Base-by-base conservation (phyloP, 2,329 filamentous ascomycete genomes). In the Pseudopithomyces maydicus region DNA sequence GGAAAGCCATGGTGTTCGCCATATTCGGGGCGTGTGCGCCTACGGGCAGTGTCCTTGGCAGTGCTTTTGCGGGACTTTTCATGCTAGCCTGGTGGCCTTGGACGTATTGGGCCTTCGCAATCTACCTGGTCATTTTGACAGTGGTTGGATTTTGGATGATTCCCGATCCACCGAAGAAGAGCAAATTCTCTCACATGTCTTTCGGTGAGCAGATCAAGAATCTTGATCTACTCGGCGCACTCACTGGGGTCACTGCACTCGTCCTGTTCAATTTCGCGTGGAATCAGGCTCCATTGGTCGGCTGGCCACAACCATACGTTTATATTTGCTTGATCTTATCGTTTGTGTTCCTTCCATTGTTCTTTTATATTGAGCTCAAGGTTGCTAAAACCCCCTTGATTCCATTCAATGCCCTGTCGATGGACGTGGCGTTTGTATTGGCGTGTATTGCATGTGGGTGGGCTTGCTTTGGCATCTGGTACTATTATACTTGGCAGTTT, bases 211-310 rank as follows among this genome's bases (percentile, higher is more conserved):
- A 58, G 53, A 65, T 75, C 56, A 57, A 58, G 51, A 69, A 76
- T 29, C 66, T 81, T 5, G 81, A 83, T 54, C 61, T 78, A 19
- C 64, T 79, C 6, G 83, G 82, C 11, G 78, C 78, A 6, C 56
- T 75, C 3, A 73, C 78, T 3, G 86, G 87, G 1, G 78, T 89
- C 17, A 75, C 78, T 0, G 82, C 81, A 0, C 75, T 90, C 22
- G 78, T 88, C 0, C 76, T 90, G 17, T 80, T 90, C 73, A 89
- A 88, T 68, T 85, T 90, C 63, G 84, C 86, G 0, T 89, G 85
- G 85, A 89, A 88, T 56, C 86, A 90, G 66, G 86, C 84, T 0
- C 81, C 85, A 0, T 77, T 84, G 0, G 82, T 80, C 1, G 85
- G 85, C 1, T 90, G 87, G 87, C 62, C 74, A 1, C 77, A 79